Evolutionary conservation across 345 rosid genomes (phyloP), one percentile per base, ranked within the genome.

Genomic region (Bruguiera parviflora): DNA sequence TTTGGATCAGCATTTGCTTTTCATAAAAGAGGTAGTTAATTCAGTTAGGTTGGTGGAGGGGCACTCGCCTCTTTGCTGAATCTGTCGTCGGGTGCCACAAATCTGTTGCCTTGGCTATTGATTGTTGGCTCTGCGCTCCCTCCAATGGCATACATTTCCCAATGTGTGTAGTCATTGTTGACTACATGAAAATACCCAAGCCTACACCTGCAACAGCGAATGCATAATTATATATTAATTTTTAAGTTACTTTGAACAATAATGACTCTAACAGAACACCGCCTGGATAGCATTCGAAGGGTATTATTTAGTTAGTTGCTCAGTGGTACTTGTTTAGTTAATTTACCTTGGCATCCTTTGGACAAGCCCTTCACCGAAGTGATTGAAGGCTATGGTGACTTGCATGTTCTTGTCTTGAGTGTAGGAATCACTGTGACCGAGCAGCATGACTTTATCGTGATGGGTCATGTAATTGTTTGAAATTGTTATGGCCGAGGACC

Each of bases 91-190:
- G 78, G 78, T 16, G 78, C 78, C 18, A 53, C 58, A 65, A 75
- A 75, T 65, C 78, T 75, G 28, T 75, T 75, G 35, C 78, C 74
- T 59, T 75, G 74, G 67, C 78, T 75, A 24, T 70, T 75, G 35
- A 75, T 75, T 25, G 74, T 75, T 5, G 78, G 78, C 10, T 7
- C 35, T 47, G 71, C 78, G 37, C 78, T 75, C 25, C 78, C 78
- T 64, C 78, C 78, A 70, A 75, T 65, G 49, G 78, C 78, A 39
- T 75, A 75, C 78, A 75, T 74, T 58, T 75, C 78, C 78, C 78
- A 75, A 58, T 75, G 78, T 8, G 73, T 69, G 55, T 75, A 75
- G 73, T 75, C 78, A 37, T 75, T 75, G 73, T 75, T 75, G 56
- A 75, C 78, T 43, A 75, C 78, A 69, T 75, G 78, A 57, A 75